Base-by-base conservation (phyloP, 1,139 yeast species). In the Yamadazyma friedrichii region DNA sequence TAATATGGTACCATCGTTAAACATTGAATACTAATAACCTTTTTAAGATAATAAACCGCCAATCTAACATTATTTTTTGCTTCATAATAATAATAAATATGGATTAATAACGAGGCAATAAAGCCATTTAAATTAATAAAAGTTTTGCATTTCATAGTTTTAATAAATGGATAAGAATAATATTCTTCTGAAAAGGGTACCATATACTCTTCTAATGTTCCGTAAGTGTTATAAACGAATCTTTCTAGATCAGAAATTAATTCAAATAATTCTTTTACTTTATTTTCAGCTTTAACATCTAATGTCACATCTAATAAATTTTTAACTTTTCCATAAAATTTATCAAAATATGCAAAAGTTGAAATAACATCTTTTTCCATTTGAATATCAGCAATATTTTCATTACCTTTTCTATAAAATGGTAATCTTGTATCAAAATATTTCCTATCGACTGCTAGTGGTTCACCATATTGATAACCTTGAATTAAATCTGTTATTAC, bases 1-100 rank as follows among this genome's bases (percentile, higher is more conserved):
- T 57, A 52, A n/a, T 53, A 55, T 3, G 71, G 70, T 13, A 66
- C 43, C 38, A 67, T 52, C 26, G 65, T 71, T 9, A 57, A 47
- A 35, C 55, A 47, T 6, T 51, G 38, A 3, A 55, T 50, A 0
- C 59, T 42, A 15, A 63, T 36, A 4, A 63, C 43, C 42, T 70
- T 70, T 42, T 57, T 56, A 43, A 61, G 49, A 47, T 70, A 70
- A 42, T 55, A 61, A 45, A 50, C 59, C 2, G 70, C 48, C 25
- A 57, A 50, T 9, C 54, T 54, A 9, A 46, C 30, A 15, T 61
- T 55, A 3, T 53, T 43, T 35, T 48, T 50, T 15, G 47, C 43
- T 41, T 62, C 70, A 41, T 61, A 69, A 47, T 64, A 62, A 26
- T 61, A 46, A 42, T 52, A 60, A 9, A 70, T 42, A 43, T 68